Evolutionary conservation across 495 filamentous ascomycete species (phyloP).

Genomic region (Penicillium dipodomyicola): DNA sequence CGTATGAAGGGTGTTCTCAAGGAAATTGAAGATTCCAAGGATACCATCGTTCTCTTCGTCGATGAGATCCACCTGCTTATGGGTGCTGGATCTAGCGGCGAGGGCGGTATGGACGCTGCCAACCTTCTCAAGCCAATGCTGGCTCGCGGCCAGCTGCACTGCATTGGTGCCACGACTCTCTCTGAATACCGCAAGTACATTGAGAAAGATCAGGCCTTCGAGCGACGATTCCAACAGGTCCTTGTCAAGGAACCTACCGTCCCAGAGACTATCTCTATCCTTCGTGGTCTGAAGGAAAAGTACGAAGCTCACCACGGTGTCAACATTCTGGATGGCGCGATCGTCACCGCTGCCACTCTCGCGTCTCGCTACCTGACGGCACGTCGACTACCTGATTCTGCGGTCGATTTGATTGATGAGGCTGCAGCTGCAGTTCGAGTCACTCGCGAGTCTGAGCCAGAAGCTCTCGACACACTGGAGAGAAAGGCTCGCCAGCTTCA

Average conservation of each 20-base stretch:
- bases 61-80: conserved; percentile 98
- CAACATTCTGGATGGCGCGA: conserved; percentile 87
- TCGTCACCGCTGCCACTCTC: conserved; percentile 84
- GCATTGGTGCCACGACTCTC: conserved; percentile 93
- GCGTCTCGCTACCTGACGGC: conserved; percentile 89
- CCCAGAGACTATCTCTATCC: conserved; percentile 90
- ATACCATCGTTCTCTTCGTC: conserved; percentile 95
- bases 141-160: conserved; percentile 92
- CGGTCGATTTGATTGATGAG: conserved; percentile 94
- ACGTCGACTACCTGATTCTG: conserved; percentile 89
- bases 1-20: conserved; percentile 98
- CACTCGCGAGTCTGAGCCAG: conserved; percentile 91
- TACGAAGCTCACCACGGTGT: conserved; percentile 99
- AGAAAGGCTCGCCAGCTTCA: conserved; percentile 82
- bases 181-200: conserved; percentile 98
- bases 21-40: conserved; percentile 93
- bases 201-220: conserved; percentile 96
- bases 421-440: conserved; percentile 93
- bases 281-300: conserved; percentile 93
- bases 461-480: conserved; percentile 89
- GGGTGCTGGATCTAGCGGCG: conserved; percentile 89
- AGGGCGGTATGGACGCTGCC: conserved; percentile 98
- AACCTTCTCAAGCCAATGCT: conserved; percentile 98
- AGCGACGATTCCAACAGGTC: conserved; percentile 97
- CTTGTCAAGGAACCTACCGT: conserved; percentile 89